A percentile compares a stretch with the other conserved stretches of the same genome.
These are phyloP conservation scores for Cladosporium sp. DNA, from an alignment of 2,329 filamentous ascomycete genomes.

Conservation along the genomic window DNA sequence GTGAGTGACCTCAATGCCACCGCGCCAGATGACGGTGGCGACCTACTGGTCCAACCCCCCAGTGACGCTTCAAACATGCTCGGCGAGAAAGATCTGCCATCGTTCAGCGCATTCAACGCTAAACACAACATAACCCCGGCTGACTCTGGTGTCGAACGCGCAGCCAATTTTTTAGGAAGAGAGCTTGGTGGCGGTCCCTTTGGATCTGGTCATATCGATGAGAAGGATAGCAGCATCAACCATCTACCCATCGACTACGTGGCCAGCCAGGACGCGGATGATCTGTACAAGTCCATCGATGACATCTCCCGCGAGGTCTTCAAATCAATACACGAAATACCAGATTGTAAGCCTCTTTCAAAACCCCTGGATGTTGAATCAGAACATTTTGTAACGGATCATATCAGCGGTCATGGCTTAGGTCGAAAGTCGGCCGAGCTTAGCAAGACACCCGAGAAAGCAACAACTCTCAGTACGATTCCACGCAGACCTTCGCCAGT, in stretches of 20 bases:
- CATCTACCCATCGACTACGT: neutral
- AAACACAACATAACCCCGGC: neutral
- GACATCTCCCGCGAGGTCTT: conserved; percentile 18
- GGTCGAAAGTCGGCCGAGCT: conserved; percentile 3
- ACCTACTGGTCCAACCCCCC: neutral
- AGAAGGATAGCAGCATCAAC: neutral
- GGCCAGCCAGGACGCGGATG: conserved; percentile 13
- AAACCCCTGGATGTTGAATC: neutral
- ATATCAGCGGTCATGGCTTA: conserved; percentile 12
- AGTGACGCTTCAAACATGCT: neutral
- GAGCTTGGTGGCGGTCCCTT: conserved; percentile 11
- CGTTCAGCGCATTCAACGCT: conserved; percentile 5
- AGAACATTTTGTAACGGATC: conserved; percentile 15
- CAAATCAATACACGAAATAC: conserved; percentile 16
- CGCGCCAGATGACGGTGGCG: neutral
- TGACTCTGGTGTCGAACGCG: conserved; percentile 1
- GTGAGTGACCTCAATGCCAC: neutral
- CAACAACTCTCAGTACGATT: conserved; percentile 2
- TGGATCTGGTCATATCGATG: conserved; percentile 7
- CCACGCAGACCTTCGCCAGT: neutral
- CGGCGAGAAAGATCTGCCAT: neutral
- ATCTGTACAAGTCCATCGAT: conserved; percentile 17
- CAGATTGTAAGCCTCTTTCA: conserved; percentile 19
- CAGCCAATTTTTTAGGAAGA: conserved; percentile 18
- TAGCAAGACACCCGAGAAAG: neutral